Base-by-base conservation (phyloP, 306 rosid species). In the Trichosanthes truncata region DNA sequence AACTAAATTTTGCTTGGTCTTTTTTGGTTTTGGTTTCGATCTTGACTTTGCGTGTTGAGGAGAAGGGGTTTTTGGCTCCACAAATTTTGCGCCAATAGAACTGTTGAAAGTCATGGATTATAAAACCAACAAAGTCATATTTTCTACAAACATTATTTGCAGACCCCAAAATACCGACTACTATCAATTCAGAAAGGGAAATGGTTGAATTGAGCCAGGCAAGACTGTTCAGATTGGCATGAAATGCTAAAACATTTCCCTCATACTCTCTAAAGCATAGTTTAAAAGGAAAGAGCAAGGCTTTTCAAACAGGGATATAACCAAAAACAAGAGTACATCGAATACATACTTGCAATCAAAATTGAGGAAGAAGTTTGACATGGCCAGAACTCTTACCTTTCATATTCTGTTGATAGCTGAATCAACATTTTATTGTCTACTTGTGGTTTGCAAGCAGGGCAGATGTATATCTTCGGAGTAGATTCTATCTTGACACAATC, bases 41-140 rank as follows among this genome's bases (percentile, higher is more conserved):
- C 90, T 86, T 13, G 87, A 79, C 77, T 91, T 89, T 25, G 85
- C 55, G 77, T 87, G 92, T 62, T 83, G 87, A 7, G 97, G 97
- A 82, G 96, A 88, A 3, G 95, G 98, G 10, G 98, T 94, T 82
- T 87, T 89, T 10, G 98, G 97, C 87, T 88, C 97, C 79, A 87
- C 98, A 31, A 81, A 83, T 80, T 83, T 92, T 12, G 83, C 83
- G 63, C 79, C 74, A 10, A 78, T 79, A 77, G 82, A 79, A 84
- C 97, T 95, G 93, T 68, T 41, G 31, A 80, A 80, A 82, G 79
- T 78, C 82, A 85, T 57, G n/a, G 35, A 13, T 33, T 29, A 81
- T 14, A 25, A 57, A 66, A 43, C 21, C 1, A 67, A 69, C 48
- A 55, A 23, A 23, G 48, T 20, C 57, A 36, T 11, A 18, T 33